Conservation (phyloP, 2,329 filamentous ascomycete genomes). For the Stemphylium lycopersici region DNA sequence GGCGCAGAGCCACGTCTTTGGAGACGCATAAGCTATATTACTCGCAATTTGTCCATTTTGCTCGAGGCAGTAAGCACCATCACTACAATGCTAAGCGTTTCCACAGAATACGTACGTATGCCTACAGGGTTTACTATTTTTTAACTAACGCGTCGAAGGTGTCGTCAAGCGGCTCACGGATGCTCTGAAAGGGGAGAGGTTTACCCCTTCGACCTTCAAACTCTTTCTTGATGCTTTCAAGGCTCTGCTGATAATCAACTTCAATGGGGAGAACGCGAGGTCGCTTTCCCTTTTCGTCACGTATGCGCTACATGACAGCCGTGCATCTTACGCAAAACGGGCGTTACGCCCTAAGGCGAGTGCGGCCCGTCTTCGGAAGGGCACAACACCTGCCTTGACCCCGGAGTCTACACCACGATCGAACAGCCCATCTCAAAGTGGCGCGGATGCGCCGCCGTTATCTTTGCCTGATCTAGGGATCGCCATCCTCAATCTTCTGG, state of each 20-base stretch:
- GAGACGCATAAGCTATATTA: constrained; percentile 89
- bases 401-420: constrained; percentile 41
- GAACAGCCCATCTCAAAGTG: constrained; percentile 35
- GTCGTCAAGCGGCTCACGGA: constrained; percentile 90
- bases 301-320: constrained; percentile 77
- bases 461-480: constrained; percentile 74
- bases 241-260: constrained; percentile 77
- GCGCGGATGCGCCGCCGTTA: constrained; percentile 34
- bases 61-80: constrained; percentile 86
- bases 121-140: background rate
- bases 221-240: constrained; percentile 81
- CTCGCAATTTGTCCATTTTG: constrained; percentile 86
- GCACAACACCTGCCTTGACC: constrained; percentile 33
- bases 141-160: constrained; percentile 58
- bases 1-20: constrained; percentile 74
- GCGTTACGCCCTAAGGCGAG: constrained; percentile 45
- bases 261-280: constrained; percentile 83
- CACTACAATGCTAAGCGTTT: constrained; percentile 89
- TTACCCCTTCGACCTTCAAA: constrained; percentile 73
- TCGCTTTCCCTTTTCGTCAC: constrained; percentile 91
- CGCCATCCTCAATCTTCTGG: constrained; percentile 77
- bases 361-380: constrained; percentile 37
- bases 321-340: constrained; percentile 50
- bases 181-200: constrained; percentile 82
- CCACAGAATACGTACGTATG: constrained; percentile 80